Conservation (phyloP, 179 eudicot species). For the Pouteria campechiana region DNA sequence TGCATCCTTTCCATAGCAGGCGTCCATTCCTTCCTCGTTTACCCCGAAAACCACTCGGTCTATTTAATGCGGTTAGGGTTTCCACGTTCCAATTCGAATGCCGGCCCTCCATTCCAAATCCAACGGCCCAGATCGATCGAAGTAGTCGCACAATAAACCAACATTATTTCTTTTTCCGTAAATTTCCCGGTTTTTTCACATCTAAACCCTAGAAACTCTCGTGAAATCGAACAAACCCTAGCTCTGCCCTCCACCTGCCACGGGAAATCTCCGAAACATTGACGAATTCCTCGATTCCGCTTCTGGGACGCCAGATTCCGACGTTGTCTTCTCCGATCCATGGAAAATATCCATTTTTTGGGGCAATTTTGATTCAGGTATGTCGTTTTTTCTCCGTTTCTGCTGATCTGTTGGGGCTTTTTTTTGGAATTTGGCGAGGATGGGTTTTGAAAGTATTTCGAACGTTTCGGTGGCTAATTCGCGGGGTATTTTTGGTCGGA, state of each 20-base stretch:
- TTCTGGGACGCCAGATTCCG: no score
- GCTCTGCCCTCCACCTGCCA: background rate
- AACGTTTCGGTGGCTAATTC: constrained; percentile 1
- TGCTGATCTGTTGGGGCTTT: constrained; percentile 1
- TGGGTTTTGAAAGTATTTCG: no score
- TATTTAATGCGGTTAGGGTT: background rate
- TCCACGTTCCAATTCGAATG: constrained; percentile 2
- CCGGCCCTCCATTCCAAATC: background rate
- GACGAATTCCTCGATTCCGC: no score
- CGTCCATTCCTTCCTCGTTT: no score
- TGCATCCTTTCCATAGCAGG: no score
- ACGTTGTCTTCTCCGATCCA: no score
- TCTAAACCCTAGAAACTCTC: background rate
- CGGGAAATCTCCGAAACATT: no score
- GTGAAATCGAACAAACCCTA: constrained; percentile 11
- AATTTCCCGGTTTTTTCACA: background rate
- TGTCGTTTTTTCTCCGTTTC: background rate
- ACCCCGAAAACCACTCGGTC: no score
- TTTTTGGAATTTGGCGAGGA: no score
- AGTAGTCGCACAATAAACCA: background rate
- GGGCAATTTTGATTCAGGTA: no score
- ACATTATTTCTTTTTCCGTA: background rate
- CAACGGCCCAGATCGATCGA: constrained; percentile 1
- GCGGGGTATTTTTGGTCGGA: constrained; percentile 10
- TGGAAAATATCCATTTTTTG: no score